Evolutionary conservation across 1,284 basidiomycete species (phyloP).

Genomic region (Ustilago curta): DNA sequence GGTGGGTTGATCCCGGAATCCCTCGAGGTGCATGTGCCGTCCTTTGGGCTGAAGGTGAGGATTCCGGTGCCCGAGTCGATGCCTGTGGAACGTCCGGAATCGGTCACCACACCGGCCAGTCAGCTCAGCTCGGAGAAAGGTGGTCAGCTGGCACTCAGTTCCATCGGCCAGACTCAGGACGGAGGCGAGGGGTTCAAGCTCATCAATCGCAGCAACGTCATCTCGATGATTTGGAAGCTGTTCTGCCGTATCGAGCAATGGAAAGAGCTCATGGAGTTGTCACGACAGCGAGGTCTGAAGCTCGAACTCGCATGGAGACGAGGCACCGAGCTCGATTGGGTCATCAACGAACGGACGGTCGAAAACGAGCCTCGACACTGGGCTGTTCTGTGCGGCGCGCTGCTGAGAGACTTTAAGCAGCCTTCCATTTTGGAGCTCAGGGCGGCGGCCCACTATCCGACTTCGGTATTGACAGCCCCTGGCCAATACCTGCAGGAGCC

Average conservation of each 20-base stretch:
- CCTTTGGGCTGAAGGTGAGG: constrained; percentile 75
- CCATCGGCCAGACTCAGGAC: constrained; percentile 39
- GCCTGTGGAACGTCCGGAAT: constrained; percentile 38
- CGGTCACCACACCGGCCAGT: constrained; percentile 22
- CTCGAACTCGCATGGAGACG: constrained; percentile 82
- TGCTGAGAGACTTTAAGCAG: constrained; percentile 73
- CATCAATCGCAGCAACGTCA: constrained; percentile 76
- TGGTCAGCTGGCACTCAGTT: constrained; percentile 26
- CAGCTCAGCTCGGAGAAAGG: constrained; percentile 20
- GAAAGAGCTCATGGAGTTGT: constrained; percentile 75
- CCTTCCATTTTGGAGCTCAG: constrained; percentile 78
- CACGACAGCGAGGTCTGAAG: constrained; percentile 74
- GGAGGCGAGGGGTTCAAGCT: constrained; percentile 71
- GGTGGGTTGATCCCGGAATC: constrained; percentile 72
- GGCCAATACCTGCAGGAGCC: constrained; percentile 78
- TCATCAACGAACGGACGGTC: constrained; percentile 78
- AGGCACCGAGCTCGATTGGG: constrained; percentile 81
- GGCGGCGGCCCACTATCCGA: constrained; percentile 77
- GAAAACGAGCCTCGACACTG: constrained; percentile 77
- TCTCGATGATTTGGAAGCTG: constrained; percentile 72
- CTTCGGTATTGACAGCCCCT: constrained; percentile 74
- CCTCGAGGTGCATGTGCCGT: constrained; percentile 72
- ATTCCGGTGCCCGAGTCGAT: constrained; percentile 76
- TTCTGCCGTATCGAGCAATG: constrained; percentile 76
- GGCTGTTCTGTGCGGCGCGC: constrained; percentile 79